Conservation (phyloP, 2,329 filamentous ascomycete species). For the Fusarium bactridioides region DNA sequence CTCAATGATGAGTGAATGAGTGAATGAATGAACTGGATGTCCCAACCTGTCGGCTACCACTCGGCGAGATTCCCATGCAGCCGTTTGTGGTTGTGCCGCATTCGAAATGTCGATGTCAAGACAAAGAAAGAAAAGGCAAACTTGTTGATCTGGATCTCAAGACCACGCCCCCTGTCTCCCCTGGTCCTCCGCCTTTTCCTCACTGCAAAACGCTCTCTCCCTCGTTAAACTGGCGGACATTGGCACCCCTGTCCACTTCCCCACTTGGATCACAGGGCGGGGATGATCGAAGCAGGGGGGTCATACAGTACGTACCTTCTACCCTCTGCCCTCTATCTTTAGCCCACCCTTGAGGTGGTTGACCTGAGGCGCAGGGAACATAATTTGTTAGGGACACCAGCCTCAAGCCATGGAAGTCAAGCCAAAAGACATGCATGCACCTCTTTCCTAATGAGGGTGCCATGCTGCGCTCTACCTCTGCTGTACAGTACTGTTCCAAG, state of each 20-base stretch:
- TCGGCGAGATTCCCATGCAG: slow-evolving; percentile 34
- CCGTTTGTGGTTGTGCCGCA: slow-evolving; percentile 3
- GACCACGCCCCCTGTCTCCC: background rate
- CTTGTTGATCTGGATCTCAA: background rate
- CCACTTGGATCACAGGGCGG: slow-evolving; percentile 26
- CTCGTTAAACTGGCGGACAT: slow-evolving; percentile 41
- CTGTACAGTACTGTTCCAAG: background rate
- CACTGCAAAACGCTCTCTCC: slow-evolving; percentile 31
- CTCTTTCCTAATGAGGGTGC: slow-evolving; percentile 15
- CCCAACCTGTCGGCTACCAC: slow-evolving; percentile 33
- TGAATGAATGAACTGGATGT: background rate
- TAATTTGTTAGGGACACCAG: slow-evolving; percentile 3
- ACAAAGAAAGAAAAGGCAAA: background rate
- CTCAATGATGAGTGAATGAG: slow-evolving; percentile 1
- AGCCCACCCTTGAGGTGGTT: background rate
- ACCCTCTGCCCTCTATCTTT: background rate
- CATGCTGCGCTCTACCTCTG: slow-evolving; percentile 14
- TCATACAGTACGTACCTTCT: background rate
- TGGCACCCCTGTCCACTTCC: slow-evolving; percentile 14
- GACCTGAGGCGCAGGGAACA: background rate
- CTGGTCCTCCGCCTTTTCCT: slow-evolving; percentile 40
- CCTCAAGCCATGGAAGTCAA: slow-evolving; percentile 14
- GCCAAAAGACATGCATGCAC: slow-evolving; percentile 7
- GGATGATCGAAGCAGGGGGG: slow-evolving; percentile 22
- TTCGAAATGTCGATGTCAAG: background rate